Evolutionary conservation across 1,139 yeast genomes (phyloP).

Genomic region (Williopsis jadinii): DNA sequence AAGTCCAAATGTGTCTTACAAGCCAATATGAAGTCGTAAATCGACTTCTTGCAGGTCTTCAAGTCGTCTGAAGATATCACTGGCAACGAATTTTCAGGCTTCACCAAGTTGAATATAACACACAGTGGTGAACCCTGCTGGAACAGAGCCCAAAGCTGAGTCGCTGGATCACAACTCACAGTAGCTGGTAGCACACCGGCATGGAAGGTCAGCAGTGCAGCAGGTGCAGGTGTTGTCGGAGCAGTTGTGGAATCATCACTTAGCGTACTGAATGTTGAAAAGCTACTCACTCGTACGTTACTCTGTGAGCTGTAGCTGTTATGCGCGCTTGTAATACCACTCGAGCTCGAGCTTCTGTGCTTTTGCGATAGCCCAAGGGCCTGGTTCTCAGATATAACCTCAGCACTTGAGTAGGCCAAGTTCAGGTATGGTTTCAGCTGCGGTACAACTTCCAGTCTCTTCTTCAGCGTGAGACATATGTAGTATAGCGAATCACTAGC

Average conservation of each 20-base stretch:
- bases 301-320: constrained; percentile 14
- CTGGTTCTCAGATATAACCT: constrained; percentile 64
- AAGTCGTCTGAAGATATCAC: constrained; percentile 70
- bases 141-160: constrained; percentile 81
- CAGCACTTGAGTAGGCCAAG: constrained; percentile 55
- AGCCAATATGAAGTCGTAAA: constrained; percentile 84
- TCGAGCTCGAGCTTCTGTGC: constrained; percentile 12
- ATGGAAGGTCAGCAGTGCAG: constrained; percentile 49
- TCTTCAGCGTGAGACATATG: constrained; percentile 55
- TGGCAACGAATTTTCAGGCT: constrained; percentile 35
- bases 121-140: constrained; percentile 94
- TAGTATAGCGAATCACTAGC: constrained; percentile 70
- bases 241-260: constrained; percentile 20
- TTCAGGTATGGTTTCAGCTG: constrained; percentile 69
- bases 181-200: constrained; percentile 74
- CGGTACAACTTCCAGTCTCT: constrained; percentile 53
- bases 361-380: constrained; percentile 49
- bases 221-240: constrained; percentile 20
- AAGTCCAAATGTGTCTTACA: constrained; percentile 72
- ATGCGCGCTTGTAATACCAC: constrained; percentile 5
- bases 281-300: constrained; percentile 16
- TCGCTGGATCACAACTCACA: constrained; percentile 81
- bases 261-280: constrained; percentile 17
- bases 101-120: constrained; percentile 59
- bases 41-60: constrained; percentile 80